phyloP scores from a whole-genome alignment of 495 filamentous ascomycete species.

The Chaetomium tenue region DNA sequence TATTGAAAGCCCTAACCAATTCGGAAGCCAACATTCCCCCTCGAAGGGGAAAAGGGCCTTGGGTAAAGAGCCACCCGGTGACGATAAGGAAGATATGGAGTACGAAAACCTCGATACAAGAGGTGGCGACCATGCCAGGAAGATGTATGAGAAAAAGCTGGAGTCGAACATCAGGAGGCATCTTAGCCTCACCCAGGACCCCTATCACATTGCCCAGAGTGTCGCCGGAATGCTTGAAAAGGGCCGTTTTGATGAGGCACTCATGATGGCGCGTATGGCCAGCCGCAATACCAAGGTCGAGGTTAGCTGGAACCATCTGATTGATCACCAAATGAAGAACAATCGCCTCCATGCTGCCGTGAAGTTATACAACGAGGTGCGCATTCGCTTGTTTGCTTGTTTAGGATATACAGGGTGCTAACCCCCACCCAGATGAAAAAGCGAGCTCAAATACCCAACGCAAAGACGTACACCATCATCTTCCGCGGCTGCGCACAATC shows the following conservation, averaged over 20 bases:
- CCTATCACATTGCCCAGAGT: conserved; percentile 61
- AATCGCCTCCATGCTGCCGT: conserved; percentile 60
- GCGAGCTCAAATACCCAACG: conserved; percentile 68
- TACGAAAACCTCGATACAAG: conserved; percentile 4
- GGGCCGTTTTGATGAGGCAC: conserved; percentile 60
- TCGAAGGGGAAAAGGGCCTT: background rate
- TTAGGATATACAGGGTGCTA: background rate
- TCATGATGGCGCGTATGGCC: conserved; percentile 62
- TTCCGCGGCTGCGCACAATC: conserved; percentile 68
- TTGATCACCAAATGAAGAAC: conserved; percentile 65
- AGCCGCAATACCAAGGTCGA: conserved; percentile 58
- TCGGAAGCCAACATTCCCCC: background rate
- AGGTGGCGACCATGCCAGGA: conserved; percentile 12
- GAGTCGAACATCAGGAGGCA: conserved; percentile 50
- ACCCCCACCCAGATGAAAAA: conserved; percentile 80
- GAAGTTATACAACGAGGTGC: conserved; percentile 80
- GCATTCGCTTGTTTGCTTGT: conserved; percentile 19
- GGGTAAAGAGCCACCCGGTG: background rate
- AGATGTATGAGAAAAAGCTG: conserved; percentile 21
- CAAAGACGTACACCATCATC: conserved; percentile 77
- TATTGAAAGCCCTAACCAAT: background rate
- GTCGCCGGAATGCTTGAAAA: conserved; percentile 55
- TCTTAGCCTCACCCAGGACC: conserved; percentile 64
- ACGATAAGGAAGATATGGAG: conserved; percentile 5
- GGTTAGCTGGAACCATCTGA: conserved; percentile 84